Conservation (phyloP, 1,284 basidiomycete genomes). For the Ceratobasidium sp. region DNA sequence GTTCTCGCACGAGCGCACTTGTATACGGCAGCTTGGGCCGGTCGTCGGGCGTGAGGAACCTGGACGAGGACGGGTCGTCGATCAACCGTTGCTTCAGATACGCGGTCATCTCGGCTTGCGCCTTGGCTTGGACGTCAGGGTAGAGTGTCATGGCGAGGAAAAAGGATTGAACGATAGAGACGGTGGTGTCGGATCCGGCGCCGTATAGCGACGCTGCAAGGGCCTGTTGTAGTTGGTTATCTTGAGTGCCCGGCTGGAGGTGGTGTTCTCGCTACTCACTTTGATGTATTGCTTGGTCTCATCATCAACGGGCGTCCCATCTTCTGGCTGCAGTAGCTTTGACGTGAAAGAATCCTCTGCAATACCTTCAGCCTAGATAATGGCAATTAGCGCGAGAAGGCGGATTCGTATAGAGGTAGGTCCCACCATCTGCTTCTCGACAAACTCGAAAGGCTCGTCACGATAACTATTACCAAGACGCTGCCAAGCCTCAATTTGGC, state of each 20-base stretch:
- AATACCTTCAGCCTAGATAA: constrained; percentile 9
- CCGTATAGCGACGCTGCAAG: constrained; percentile 50
- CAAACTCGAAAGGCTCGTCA: constrained; percentile 51
- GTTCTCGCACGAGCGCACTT: constrained; percentile 18
- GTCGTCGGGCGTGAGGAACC: background rate
- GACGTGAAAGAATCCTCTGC: constrained; percentile 9
- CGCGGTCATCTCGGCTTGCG: background rate
- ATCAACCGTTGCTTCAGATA: background rate
- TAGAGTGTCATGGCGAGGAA: constrained; percentile 26
- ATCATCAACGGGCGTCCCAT: background rate
- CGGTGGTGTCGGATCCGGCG: constrained; percentile 49
- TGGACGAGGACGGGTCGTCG: background rate
- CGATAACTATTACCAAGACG: constrained; percentile 48
- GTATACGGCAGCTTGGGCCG: constrained; percentile 1
- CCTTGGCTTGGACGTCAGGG: constrained; percentile 22
- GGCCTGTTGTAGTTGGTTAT: background rate
- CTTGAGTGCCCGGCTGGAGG: too few relatives aligned
- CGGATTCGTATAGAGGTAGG: constrained; percentile 12
- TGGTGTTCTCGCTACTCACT: too few relatives aligned
- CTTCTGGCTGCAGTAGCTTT: background rate
- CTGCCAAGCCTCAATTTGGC: constrained; percentile 49
- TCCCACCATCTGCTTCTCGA: constrained; percentile 51
- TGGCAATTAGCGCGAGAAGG: background rate
- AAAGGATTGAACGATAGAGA: constrained; percentile 20
- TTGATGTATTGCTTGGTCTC: background rate